Conservation (phyloP, 305 asterid genomes). For the Salvia sclarea region DNA sequence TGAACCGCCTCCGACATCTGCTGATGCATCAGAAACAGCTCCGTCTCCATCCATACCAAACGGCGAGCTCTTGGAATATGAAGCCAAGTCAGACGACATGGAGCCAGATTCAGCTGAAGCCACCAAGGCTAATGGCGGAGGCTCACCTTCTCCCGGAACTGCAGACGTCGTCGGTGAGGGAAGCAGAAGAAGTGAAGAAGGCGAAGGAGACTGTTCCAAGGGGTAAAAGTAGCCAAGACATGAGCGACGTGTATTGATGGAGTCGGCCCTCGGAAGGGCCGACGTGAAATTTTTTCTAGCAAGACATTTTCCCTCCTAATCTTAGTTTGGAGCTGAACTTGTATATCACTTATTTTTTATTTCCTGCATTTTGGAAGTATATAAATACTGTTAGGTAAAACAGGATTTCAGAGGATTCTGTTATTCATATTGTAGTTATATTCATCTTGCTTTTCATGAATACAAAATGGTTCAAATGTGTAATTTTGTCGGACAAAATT, state of each 20-base stretch:
- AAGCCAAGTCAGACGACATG: constrained; percentile 24
- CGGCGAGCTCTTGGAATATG: constrained; percentile 37
- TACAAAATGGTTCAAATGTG: not conserved
- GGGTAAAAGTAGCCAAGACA: constrained; percentile 31
- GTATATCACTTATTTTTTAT: constrained; percentile 13
- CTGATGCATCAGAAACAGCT: constrained; percentile 34
- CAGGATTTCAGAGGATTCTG: constrained; percentile 13
- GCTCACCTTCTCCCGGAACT: constrained; percentile 24
- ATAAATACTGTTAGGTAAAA: constrained; percentile 25
- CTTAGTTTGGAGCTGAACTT: constrained; percentile 24
- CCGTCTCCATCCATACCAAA: constrained; percentile 39
- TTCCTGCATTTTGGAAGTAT: constrained; percentile 18
- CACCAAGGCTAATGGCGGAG: constrained; percentile 17
- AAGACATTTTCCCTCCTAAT: not conserved
- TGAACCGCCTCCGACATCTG: constrained; percentile 37
- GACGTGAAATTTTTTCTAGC: constrained; percentile 22
- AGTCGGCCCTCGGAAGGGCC: constrained; percentile 16
- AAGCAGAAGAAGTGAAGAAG: constrained; percentile 25
- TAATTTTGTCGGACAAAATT: not conserved
- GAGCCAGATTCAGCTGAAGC: constrained; percentile 33
- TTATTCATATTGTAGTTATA: constrained; percentile 16
- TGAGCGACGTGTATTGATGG: constrained; percentile 6
- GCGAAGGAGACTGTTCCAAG: constrained; percentile 33
- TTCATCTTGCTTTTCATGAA: not conserved
- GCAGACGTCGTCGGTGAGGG: constrained; percentile 32